phyloP scores from a whole-genome alignment of 805 yeast genomes.

The Candida tibetensis region DNA sequence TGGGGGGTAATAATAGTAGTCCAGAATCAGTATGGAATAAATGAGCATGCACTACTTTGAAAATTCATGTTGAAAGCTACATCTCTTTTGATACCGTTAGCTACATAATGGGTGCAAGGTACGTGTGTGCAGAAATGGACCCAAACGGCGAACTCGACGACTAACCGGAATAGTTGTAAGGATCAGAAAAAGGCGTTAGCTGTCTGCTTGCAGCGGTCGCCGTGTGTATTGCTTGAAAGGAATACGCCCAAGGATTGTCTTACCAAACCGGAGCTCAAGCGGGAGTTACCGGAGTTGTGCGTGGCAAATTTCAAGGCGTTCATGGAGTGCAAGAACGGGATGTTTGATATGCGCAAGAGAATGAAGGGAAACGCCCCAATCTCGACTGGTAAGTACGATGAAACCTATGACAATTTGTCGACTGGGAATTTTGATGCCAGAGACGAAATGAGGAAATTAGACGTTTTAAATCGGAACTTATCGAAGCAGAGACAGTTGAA shows the following conservation, averaged over 20 bases:
- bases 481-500: slow-evolving; percentile 25
- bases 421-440: slow-evolving; percentile 78
- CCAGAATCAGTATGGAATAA: no score
- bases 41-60: background rate
- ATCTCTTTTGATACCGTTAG: background rate
- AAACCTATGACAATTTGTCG: slow-evolving; percentile 74
- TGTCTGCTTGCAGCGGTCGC: slow-evolving; percentile 91
- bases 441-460: slow-evolving; percentile 75
- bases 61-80: background rate
- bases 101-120: slow-evolving; percentile 54
- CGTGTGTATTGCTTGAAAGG: slow-evolving; percentile 89
- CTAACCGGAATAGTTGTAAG: slow-evolving; percentile 60
- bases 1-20: no score
- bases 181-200: slow-evolving; percentile 96
- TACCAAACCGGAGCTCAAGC: slow-evolving; percentile 71
- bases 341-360: slow-evolving; percentile 86
- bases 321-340: slow-evolving; percentile 87
- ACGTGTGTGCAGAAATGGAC: slow-evolving; percentile 2
- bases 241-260: slow-evolving; percentile 87
- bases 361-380: slow-evolving; percentile 92
- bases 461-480: slow-evolving; percentile 53
- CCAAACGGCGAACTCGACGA: slow-evolving; percentile 16
- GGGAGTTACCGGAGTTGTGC: slow-evolving; percentile 84
- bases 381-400: slow-evolving; percentile 90
- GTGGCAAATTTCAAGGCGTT: slow-evolving; percentile 80